A percentile compares a stretch with the other conserved stretches of the same genome.
These are phyloP conservation scores for Phytophthora cajani DNA, from an alignment of 352 stramenopile species.

Conservation along the genomic window DNA sequence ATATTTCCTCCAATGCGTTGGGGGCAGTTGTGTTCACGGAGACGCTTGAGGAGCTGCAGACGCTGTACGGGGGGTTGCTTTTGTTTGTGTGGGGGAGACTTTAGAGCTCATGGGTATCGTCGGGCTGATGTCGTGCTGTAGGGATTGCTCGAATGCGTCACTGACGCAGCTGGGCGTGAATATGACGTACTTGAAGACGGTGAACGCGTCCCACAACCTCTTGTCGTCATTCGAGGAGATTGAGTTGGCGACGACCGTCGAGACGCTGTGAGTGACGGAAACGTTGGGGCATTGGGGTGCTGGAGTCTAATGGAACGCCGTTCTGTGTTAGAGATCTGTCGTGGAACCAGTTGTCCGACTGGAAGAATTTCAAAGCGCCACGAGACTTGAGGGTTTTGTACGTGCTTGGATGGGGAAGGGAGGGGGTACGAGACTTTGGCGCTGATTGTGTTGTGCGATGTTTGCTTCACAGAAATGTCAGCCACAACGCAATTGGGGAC, in stretches of 20 bases:
- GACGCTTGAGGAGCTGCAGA: slow-evolving; percentile 32
- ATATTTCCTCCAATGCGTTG: slow-evolving; percentile 34
- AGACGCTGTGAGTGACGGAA: slow-evolving; percentile 29
- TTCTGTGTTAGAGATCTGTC: slow-evolving; percentile 32
- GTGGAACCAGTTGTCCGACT: slow-evolving; percentile 39
- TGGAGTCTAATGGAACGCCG: not conserved
- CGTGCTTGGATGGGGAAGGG: not conserved
- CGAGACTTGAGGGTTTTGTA: slow-evolving; percentile 41
- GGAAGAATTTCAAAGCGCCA: slow-evolving; percentile 32
- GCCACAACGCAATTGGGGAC: slow-evolving; percentile 34
- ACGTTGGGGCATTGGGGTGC: not conserved
- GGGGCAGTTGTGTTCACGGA: slow-evolving; percentile 22
- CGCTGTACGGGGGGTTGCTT: slow-evolving; percentile 18
- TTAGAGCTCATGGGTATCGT: not conserved
- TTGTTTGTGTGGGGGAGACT: not conserved
- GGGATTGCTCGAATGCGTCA: slow-evolving; percentile 38
- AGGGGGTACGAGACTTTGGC: not conserved
- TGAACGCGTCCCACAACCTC: slow-evolving; percentile 30
- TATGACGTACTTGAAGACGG: slow-evolving; percentile 35
- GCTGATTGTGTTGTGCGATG: not conserved
- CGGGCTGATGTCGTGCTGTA: slow-evolving; percentile 8
- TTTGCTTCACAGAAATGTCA: slow-evolving; percentile 34
- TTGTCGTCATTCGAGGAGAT: slow-evolving; percentile 35
- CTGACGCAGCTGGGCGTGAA: slow-evolving; percentile 29
- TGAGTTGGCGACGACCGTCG: slow-evolving; percentile 32